A percentile compares a stretch with the other conserved stretches of the same genome.
These are phyloP conservation scores for Coleophoma crateriformis DNA, from an alignment of 2,329 filamentous ascomycete species.

Conservation along the genomic window DNA sequence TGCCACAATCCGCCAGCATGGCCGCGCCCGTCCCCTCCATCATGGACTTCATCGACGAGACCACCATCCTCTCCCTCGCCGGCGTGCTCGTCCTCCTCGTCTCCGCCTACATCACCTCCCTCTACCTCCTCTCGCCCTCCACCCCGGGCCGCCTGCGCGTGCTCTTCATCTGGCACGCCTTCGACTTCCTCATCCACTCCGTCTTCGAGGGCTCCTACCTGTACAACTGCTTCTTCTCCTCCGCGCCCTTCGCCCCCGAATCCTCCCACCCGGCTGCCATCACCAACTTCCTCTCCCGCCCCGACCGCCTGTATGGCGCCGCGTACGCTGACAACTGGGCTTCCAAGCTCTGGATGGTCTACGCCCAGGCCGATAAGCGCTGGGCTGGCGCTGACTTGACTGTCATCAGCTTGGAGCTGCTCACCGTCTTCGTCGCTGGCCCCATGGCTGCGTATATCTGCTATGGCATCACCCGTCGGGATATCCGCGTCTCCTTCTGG, in stretches of 20 bases:
- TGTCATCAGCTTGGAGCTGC: slow-evolving; percentile 58
- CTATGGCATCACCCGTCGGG: slow-evolving; percentile 50
- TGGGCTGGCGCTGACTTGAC: slow-evolving; percentile 60
- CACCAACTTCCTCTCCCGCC: slow-evolving; percentile 43
- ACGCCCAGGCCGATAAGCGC: slow-evolving; percentile 56
- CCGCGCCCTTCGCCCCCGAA: slow-evolving; percentile 31
- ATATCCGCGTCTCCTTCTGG: slow-evolving; percentile 50
- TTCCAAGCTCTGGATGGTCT: slow-evolving; percentile 63
- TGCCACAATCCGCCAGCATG: not conserved
- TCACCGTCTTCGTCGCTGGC: slow-evolving; percentile 59
- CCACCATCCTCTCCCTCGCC: slow-evolving; percentile 52
- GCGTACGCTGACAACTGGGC: slow-evolving; percentile 47
- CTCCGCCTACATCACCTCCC: slow-evolving; percentile 44
- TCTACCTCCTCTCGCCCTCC: slow-evolving; percentile 28
- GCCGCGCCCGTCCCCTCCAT: slow-evolving; percentile 7
- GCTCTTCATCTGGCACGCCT: slow-evolving; percentile 92
- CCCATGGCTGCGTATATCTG: slow-evolving; percentile 55
- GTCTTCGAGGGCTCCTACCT: slow-evolving; percentile 87
- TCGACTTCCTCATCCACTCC: slow-evolving; percentile 88
- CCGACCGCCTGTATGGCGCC: slow-evolving; percentile 47
- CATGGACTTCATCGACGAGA: slow-evolving; percentile 46
- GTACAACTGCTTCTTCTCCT: slow-evolving; percentile 87
- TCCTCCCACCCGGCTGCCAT: slow-evolving; percentile 28
- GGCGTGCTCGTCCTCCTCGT: slow-evolving; percentile 47
- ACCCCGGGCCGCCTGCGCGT: slow-evolving; percentile 53